Percentiles rank a stretch among this genome's conserved stretches.
Conservation (phyloP, 345 rosid species). For the Zanthoxylum bungeanum region DNA sequence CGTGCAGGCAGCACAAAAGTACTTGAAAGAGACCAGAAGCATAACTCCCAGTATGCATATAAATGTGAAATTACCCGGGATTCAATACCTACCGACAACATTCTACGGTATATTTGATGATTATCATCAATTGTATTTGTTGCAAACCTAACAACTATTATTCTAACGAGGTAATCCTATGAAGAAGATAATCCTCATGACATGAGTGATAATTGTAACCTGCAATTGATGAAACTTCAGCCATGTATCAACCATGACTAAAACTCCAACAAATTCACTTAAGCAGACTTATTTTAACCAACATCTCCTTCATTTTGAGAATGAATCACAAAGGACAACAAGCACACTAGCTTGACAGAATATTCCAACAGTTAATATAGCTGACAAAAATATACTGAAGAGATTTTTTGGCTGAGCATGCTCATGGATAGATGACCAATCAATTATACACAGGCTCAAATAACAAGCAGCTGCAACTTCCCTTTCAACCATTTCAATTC, state of each 20-base stretch:
- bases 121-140: neutral
- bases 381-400: neutral
- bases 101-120: neutral
- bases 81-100: neutral
- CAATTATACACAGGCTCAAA: neutral
- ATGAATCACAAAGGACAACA: neutral
- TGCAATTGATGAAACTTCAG: neutral
- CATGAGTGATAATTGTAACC: neutral
- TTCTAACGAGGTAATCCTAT: neutral
- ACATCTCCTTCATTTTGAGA: neutral
- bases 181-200: neutral
- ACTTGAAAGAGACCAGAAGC: neutral
- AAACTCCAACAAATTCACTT: neutral
- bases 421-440: neutral
- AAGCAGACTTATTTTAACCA: neutral
- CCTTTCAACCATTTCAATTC: too few species aligned
- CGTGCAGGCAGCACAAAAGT: neutral
- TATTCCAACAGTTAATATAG: neutral
- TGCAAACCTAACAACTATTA: neutral
- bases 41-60: neutral
- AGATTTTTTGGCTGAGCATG: neutral
- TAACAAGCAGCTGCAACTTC: neutral
- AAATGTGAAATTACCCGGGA: neutral
- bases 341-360: neutral
- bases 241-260: neutral